Percentiles rank a stretch among this genome's conserved stretches.
phyloP scores from a whole-genome alignment of 495 filamentous ascomycete genomes.

The Tuber indicum region DNA sequence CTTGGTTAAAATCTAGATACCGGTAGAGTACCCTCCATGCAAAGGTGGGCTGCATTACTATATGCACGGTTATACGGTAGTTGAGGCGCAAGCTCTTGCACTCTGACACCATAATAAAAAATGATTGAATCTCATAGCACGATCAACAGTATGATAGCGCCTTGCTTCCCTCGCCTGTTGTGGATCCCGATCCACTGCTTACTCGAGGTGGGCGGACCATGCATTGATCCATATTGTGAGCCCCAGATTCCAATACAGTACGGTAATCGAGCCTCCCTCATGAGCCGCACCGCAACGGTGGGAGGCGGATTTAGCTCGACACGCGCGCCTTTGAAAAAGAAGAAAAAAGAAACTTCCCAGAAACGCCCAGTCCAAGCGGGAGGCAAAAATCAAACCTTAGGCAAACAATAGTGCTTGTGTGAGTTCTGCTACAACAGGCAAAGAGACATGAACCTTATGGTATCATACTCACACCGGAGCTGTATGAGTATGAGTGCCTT shows the following conservation, averaged over 20 bases:
- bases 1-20: not conserved
- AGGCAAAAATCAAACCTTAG: not conserved
- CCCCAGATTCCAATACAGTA: not conserved
- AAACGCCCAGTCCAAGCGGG: conserved; percentile 9
- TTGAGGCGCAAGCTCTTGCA: not conserved
- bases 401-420: not conserved
- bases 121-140: not conserved
- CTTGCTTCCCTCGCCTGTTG: not conserved
- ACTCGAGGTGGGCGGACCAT: not conserved
- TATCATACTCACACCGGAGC: not conserved
- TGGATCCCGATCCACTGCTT: conserved; percentile 2
- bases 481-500: not conserved
- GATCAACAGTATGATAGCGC: not conserved
- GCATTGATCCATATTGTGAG: conserved; percentile 3
- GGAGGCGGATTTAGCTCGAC: not conserved
- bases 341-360: not conserved
- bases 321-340: not conserved
- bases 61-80: not conserved
- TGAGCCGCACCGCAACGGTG: not conserved
- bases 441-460: not conserved
- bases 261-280: not conserved
- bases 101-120: not conserved
- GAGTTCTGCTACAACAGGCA: not conserved
- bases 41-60: not conserved
- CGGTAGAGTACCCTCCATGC: not conserved